Conservation (phyloP, 2,329 filamentous ascomycete genomes). For the Trichoderma sp. region DNA sequence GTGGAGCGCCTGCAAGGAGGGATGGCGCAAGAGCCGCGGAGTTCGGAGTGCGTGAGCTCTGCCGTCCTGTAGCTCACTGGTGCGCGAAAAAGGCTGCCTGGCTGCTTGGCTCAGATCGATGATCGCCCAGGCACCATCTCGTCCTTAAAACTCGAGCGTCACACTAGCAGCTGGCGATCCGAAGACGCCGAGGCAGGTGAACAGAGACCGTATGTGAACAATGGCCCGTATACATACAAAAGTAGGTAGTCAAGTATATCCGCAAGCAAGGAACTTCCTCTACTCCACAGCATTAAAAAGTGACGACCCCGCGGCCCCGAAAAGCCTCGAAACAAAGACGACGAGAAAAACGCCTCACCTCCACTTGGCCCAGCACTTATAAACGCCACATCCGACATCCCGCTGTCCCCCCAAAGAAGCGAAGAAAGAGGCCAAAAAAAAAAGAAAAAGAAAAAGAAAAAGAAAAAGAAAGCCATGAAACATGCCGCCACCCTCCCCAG, state of each 20-base stretch:
- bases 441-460: too few relatives aligned
- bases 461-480: conserved; percentile 18
- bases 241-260: not conserved
- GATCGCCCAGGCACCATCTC: not conserved
- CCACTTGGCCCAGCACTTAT: not conserved
- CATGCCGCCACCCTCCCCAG: not conserved
- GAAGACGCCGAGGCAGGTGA: not conserved
- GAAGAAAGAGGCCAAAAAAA: not conserved
- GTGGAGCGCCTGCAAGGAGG: not conserved
- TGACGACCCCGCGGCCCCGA: not conserved
- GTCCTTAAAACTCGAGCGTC: not conserved
- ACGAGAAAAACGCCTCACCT: conserved; percentile 7
- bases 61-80: not conserved
- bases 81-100: not conserved
- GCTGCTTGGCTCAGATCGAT: not conserved
- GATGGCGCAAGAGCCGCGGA: not conserved
- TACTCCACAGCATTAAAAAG: conserved; percentile 1
- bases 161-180: conserved; percentile 6
- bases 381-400: conserved; percentile 21
- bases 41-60: conserved; percentile 1
- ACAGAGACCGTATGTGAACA: not conserved
- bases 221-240: not conserved
- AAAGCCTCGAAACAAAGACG: not conserved
- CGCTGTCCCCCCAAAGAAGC: not conserved
- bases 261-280: not conserved